These are phyloP conservation scores for Cardiospermum halicacabum DNA, from an alignment of 345 rosid genomes.

Conservation along the genomic window DNA sequence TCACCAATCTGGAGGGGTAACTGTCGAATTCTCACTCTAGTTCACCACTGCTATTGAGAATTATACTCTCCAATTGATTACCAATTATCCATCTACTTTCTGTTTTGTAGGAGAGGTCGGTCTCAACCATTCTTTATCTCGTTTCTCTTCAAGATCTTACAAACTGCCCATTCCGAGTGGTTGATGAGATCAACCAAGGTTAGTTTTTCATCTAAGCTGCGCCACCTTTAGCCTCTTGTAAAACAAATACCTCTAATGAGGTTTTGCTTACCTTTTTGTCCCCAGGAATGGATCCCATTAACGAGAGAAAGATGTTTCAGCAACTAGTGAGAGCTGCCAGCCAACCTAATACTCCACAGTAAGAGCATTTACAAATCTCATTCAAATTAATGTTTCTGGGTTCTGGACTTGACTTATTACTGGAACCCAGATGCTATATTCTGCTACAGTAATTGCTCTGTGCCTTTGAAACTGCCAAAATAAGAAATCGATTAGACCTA, in stretches of 20 bases:
- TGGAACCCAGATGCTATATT: background rate
- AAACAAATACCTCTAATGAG: background rate
- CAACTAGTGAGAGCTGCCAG: slow-evolving; percentile 95
- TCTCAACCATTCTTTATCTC: slow-evolving; percentile 91
- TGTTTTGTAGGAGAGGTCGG: slow-evolving; percentile 65
- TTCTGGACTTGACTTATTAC: background rate
- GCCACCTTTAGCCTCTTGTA: background rate
- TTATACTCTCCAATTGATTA: background rate
- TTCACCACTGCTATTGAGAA: slow-evolving; percentile 13
- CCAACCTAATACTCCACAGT: slow-evolving; percentile 94
- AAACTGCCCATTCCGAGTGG: slow-evolving; percentile 93
- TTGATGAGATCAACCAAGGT: slow-evolving; percentile 99
- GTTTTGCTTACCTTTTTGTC: slow-evolving; percentile 1
- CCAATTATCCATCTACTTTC: background rate
- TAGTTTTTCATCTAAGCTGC: background rate
- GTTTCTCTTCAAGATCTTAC: slow-evolving; percentile 98
- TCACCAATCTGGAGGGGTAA: slow-evolving; percentile 98
- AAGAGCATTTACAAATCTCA: slow-evolving; percentile 17
- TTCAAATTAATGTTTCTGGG: background rate
- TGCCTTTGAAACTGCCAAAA: background rate
- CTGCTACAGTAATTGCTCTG: background rate
- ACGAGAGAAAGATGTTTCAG: slow-evolving; percentile 98
- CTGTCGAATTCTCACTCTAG: background rate
- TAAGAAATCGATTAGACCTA: background rate
- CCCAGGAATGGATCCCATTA: slow-evolving; percentile 94